Percentiles rank a stretch among this genome's conserved stretches.
These are phyloP conservation scores for Candida pseudofarinosa DNA, from an alignment of 805 yeast species.

Conservation along the genomic window DNA sequence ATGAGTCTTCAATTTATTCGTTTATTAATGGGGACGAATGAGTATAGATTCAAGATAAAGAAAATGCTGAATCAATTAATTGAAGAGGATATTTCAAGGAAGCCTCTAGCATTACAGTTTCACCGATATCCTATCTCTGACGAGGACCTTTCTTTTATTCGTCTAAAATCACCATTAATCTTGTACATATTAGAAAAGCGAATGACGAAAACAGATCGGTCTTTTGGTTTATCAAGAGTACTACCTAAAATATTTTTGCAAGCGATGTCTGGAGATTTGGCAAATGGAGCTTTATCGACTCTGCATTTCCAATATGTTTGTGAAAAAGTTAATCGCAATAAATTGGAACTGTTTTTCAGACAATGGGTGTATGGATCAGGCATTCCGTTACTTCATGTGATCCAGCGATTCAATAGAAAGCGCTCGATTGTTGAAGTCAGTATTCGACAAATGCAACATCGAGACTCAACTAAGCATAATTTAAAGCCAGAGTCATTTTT, in stretches of 20 bases:
- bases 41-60: slow-evolving; percentile 69
- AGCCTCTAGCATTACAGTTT: slow-evolving; percentile 75
- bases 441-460: slow-evolving; percentile 81
- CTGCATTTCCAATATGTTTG: slow-evolving; percentile 89
- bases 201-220: slow-evolving; percentile 93
- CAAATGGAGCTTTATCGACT: slow-evolving; percentile 72
- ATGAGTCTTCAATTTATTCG: slow-evolving; percentile 74
- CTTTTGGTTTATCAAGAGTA: slow-evolving; percentile 88
- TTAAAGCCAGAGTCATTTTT: slow-evolving; percentile 41
- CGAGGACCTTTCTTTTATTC: slow-evolving; percentile 62
- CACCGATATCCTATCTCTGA: slow-evolving; percentile 60
- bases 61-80: slow-evolving; percentile 62
- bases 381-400: slow-evolving; percentile 80
- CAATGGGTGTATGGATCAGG: slow-evolving; percentile 94
- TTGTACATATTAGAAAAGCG: slow-evolving; percentile 80
- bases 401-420: slow-evolving; percentile 91
- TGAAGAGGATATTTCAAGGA: slow-evolving; percentile 68
- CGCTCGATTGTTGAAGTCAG: slow-evolving; percentile 93
- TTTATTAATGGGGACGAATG: slow-evolving; percentile 77
- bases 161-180: slow-evolving; percentile 81
- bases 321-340: slow-evolving; percentile 87
- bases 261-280: slow-evolving; percentile 91
- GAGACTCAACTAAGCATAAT: slow-evolving; percentile 42
- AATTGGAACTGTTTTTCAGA: slow-evolving; percentile 75
- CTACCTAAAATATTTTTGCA: slow-evolving; percentile 88